Evolutionary conservation across 73 alveolate genomes (phyloP), one percentile per base, ranked within the genome.

Genomic region (Paramecium pentaurelia): DNA sequence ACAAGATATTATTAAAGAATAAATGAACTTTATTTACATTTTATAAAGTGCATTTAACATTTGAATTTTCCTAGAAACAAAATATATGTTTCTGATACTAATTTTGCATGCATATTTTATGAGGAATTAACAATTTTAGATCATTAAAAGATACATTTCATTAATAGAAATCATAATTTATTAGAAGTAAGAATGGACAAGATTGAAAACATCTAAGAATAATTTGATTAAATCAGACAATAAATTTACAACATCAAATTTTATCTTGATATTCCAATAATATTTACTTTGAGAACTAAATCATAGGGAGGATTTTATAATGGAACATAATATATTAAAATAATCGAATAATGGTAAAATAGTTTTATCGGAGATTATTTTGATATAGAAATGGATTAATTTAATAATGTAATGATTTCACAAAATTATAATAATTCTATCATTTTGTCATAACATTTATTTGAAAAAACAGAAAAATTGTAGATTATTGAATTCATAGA

Each of bases 141-240:
- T 37, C 60, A 73, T 16, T 20, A 73, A n/a, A 44, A 32, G 6
- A 37, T 37, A 12, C 38, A 73, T 16, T 37, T 37, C 10, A 73
- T 73, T 12, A 73, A 73, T n/a, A 73, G 60, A 34, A 73, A 73
- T 73, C 87, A 73, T 36, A 73, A 73, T 10, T 34, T 40, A 37
- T 73, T 73, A 20, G 87, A 73, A 34, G 10, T 73, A 2, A 73
- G 87, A n/a, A 37, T 73, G 60, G 87, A 73, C 37, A 37, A 73
- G 40, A 36, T 64, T n/a, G 70, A 54, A 7, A 54, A 54, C 14
- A 54, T 34, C 16, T 5, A 68, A 73, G 87, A 73, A 1, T 36
- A 36, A 37, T 37, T 73, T 73, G 32, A 73, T 6, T 73, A 73
- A 12, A 73, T 73, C 8, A 73, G 60, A 73, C 7, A 73, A 73